Conservation (phyloP, 1,284 basidiomycete genomes). For the Fomitopsis palustris region DNA sequence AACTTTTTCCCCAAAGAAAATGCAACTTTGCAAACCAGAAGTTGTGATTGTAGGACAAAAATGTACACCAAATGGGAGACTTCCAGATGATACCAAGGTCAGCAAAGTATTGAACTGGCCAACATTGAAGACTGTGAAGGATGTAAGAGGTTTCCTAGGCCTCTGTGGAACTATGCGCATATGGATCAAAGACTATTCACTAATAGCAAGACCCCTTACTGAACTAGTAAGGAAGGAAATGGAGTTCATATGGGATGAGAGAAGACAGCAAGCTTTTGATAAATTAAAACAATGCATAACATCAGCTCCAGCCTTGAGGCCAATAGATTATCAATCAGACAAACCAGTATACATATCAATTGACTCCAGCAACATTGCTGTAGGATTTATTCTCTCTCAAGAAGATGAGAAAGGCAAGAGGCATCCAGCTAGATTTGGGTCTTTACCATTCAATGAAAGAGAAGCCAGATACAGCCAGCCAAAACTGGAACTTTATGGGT, state of each 20-base stretch:
- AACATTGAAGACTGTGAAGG: conserved; percentile 14
- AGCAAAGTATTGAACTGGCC: conserved; percentile 29
- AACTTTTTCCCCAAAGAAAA: conserved; percentile 15
- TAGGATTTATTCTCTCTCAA: conserved; percentile 32
- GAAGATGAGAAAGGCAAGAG: conserved; percentile 16
- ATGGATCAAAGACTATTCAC: conserved; percentile 28
- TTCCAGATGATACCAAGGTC: conserved; percentile 24
- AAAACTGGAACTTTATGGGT: conserved; percentile 27
- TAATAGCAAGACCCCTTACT: conserved; percentile 21
- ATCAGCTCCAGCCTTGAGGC: conserved; percentile 18
- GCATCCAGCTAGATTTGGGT: conserved; percentile 17
- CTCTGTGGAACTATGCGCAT: conserved; percentile 20
- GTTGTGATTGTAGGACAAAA: conserved; percentile 23
- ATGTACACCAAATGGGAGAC: conserved; percentile 18
- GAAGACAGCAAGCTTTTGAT: conserved; percentile 22
- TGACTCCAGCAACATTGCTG: conserved; percentile 30
- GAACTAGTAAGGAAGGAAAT: conserved; percentile 21
- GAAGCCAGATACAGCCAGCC: conserved; percentile 31
- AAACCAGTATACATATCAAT: conserved; percentile 32
- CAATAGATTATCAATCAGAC: conserved; percentile 30
- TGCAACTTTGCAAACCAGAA: conserved; percentile 2
- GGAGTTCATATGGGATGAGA: conserved; percentile 25
- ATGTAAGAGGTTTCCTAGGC: conserved; percentile 24
- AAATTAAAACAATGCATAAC: conserved; percentile 25
- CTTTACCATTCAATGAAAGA: conserved; percentile 20